Base-by-base conservation (phyloP, 768 basidiomycete species). In the Lactarius quietus region DNA sequence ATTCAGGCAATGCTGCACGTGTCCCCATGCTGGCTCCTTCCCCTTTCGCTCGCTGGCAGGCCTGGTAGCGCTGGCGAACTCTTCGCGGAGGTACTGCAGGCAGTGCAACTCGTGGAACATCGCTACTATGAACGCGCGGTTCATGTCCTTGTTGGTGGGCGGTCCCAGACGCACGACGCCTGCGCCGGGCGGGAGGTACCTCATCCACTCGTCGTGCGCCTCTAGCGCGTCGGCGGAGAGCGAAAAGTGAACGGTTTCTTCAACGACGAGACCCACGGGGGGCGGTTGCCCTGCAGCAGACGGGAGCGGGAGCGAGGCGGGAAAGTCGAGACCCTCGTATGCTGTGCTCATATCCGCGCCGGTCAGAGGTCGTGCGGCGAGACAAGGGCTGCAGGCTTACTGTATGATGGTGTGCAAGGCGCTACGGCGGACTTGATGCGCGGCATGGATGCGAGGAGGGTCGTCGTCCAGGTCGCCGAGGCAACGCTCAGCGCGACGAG, bases 51-150 rank as follows among this genome's bases (percentile, higher is more conserved):
- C 45, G 12, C 12, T n/a, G 23, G 45, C 23, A 6, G 45, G 45
- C 6, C 45, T 2, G 23, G 45, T 23, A 23, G 70, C 41, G 72
- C 57, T 35, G 72, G 73, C 31, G 68, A 71, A 36, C 70, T 74
- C 54, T 66, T 69, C 56, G 73, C 14, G 73, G 18, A 80, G 67
- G 65, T 73, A 73, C 6, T 70, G 73, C 78, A 80, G 55, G 59
- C 83, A 84, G 67, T 83, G 83, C 15, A 83, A 74, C 67, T 83
- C 77, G 71, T 83, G 82, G 72, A 79, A 82, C 71, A 82, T 78
- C 35, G 75, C 73, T 23, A 71, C 70, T 38, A 68, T 73, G 57
- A 77, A 77, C 79, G 76, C 10, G 78, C 54, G 33, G 28, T 43
- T 53, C 18, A 20, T 28, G 26, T 10, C 45, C 4, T n/a, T 4